phyloP scores from a whole-genome alignment of 1,284 basidiomycete genomes.

The Trichosporon sp. region DNA sequence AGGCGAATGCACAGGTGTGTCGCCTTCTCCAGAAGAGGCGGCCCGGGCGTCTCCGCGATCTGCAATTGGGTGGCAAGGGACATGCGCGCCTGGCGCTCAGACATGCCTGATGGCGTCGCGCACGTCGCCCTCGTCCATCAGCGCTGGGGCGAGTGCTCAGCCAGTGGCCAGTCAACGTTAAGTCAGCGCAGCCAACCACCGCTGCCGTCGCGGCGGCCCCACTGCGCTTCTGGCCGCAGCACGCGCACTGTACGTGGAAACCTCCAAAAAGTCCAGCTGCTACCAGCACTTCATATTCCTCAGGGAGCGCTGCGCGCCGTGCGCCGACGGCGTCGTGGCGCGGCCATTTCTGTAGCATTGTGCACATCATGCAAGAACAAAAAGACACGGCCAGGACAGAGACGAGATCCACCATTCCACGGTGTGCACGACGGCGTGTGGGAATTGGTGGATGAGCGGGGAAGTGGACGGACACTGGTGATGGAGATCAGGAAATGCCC shows the following conservation, averaged over 20 bases:
- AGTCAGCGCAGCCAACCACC: not conserved
- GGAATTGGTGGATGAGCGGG: not conserved
- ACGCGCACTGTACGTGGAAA: not conserved
- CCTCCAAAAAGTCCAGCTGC: not conserved
- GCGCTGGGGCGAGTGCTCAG: not conserved
- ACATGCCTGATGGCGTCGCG: slow-evolving; percentile 10
- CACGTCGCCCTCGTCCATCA: not conserved
- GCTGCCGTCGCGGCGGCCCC: not conserved
- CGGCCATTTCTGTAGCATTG: not conserved
- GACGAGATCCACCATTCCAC: not conserved
- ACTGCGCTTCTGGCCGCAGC: not conserved
- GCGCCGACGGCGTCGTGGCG: slow-evolving; percentile 6
- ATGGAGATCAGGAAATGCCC: not conserved
- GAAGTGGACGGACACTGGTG: not conserved
- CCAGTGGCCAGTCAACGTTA: not conserved
- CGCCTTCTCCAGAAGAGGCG: not conserved
- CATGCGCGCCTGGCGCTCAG: not conserved
- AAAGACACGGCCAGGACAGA: not conserved
- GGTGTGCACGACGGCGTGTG: not conserved
- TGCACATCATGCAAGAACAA: slow-evolving; percentile 10
- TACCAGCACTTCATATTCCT: not conserved
- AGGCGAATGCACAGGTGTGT: not conserved
- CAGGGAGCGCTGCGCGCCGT: not conserved
- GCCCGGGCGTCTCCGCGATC: slow-evolving; percentile 8
- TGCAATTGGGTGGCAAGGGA: slow-evolving; percentile 5